These are phyloP conservation scores for Yarrowia sp. DNA, from an alignment of 805 yeast species.

Conservation along the genomic window DNA sequence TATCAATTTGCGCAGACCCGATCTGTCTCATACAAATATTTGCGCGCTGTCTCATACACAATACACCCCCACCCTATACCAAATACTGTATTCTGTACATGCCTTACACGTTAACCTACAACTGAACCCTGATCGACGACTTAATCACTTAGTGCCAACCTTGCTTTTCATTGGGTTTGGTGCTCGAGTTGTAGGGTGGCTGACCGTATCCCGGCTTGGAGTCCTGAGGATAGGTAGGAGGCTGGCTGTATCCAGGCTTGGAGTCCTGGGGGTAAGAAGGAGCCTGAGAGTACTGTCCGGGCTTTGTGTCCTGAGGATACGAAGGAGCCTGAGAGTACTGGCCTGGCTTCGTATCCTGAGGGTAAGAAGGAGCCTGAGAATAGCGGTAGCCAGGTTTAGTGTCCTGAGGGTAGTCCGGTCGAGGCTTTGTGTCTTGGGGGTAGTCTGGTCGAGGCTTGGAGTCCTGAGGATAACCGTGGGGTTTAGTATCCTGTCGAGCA, in stretches of 20 bases:
- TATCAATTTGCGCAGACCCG: too few species aligned
- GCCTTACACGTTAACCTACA: neutral
- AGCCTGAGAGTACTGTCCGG: neutral
- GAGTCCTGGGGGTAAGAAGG: neutral
- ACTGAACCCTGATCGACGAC: neutral
- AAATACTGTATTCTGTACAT: too few species aligned
- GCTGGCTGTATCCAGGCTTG: neutral
- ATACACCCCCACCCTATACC: neutral
- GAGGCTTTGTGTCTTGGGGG: neutral
- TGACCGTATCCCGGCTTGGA: constrained; percentile 2
- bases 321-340: neutral
- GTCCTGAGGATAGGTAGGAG: neutral
- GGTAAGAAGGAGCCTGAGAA: neutral
- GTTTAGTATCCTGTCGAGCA: neutral
- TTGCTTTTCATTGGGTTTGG: constrained; percentile 21
- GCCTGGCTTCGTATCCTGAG: neutral
- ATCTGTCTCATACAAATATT: too few species aligned
- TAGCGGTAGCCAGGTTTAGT: neutral
- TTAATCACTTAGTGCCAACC: constrained; percentile 12
- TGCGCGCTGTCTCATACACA: too few species aligned
- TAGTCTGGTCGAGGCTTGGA: neutral
- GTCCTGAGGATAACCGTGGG: neutral
- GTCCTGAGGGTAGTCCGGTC: neutral
- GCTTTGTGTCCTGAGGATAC: neutral
- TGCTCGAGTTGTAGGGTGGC: neutral